Evolutionary conservation across 129 eudicot species (phyloP).

Genomic region (Flaveria sonorensis): DNA sequence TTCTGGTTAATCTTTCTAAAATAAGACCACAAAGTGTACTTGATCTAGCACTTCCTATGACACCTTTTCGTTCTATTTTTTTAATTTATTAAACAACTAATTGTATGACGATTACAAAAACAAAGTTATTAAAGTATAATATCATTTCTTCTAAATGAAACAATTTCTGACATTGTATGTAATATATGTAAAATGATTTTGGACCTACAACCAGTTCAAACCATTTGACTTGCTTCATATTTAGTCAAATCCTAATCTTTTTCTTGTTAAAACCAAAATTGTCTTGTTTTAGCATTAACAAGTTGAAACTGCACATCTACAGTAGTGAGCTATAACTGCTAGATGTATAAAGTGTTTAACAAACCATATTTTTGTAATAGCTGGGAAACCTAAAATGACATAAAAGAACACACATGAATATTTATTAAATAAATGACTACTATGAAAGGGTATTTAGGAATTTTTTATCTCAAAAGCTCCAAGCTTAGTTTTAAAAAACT

Average conservation of each 20-base stretch:
- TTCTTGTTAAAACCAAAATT: not conserved
- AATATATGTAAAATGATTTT: not conserved
- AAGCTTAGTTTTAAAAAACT: too few relatives aligned
- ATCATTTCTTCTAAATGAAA: too few relatives aligned
- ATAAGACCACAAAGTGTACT: too few relatives aligned
- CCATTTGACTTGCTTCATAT: not conserved
- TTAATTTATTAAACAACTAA: too few relatives aligned
- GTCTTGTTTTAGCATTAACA: not conserved
- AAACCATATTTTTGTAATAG: not conserved
- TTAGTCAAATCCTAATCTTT: not conserved
- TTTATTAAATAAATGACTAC: not conserved
- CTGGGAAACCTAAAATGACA: not conserved
- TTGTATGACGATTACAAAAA: too few relatives aligned
- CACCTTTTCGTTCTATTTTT: not conserved
- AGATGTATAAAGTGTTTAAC: not conserved
- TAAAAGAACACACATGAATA: not conserved
- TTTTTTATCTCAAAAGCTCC: too few relatives aligned
- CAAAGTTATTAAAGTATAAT: too few relatives aligned
- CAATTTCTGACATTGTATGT: not conserved
- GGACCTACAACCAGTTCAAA: not conserved
- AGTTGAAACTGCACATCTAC: not conserved
- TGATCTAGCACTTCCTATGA: too few relatives aligned
- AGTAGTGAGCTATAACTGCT: not conserved
- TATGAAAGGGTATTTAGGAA: not conserved
- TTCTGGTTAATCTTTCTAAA: not conserved